Base-by-base conservation (phyloP, 495 filamentous ascomycete species). In the Lepraria neglecta region DNA sequence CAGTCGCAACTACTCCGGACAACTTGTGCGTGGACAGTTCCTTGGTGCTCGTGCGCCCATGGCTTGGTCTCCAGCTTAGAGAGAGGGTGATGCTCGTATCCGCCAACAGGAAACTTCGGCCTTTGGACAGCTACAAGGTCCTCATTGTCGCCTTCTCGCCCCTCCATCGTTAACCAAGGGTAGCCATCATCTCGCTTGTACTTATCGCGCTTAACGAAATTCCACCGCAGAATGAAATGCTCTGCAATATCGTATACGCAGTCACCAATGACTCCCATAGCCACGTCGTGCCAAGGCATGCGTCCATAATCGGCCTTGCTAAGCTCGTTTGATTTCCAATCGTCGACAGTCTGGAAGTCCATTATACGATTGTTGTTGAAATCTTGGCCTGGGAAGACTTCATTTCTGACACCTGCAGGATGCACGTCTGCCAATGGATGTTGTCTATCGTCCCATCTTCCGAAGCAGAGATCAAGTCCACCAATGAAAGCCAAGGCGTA, bases 271-370 rank as follows among this genome's bases (percentile, higher is more conserved):
- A 97, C 59, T 3, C 89, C 91, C 88, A 97, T 91, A 5, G 88
- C 80, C 3, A 97, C 91, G 70, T 97, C 92, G 68, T 97, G 92
- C 92, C 92, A 97, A 1, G 92, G 92, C 92, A 97, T 96, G 33
- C 92, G 85, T 28, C 91, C 92, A 64, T 88, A 95, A 40, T 96
- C 90, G 0, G 87, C 84, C 75, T 97, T 97, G 72, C 82, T 88
- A n/a, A 97, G 75, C 69, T 95, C 88, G 67, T 97, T 97, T 51
- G 84, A 82, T 71, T 91, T 89, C 92, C 92, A 97, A 68, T 96
- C 87, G 10, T 87, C 69, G 24, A 98, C 94, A 27, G 83, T 87
- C 66, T 96, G 79, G 73, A 97, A 97, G 68, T 98, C 92, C 88
- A 96, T 89, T 67, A 98, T 85, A 5, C 92, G 88, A 69, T 95